phyloP scores from a whole-genome alignment of 768 basidiomycete genomes.

The Pulveroboletus sp. region DNA sequence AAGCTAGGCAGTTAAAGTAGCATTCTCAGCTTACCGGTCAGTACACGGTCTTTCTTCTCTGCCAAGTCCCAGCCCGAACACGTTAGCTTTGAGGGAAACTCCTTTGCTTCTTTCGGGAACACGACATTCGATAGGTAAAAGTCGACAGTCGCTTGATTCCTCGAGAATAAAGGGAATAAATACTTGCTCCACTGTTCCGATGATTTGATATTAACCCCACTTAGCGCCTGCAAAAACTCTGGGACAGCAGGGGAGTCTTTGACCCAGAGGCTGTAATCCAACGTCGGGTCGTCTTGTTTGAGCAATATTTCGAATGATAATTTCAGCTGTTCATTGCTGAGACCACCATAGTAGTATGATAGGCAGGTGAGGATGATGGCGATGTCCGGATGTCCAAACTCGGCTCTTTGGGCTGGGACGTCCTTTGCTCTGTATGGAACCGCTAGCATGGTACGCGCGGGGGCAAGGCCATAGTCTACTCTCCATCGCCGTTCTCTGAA shows the following conservation, averaged over 20 bases:
- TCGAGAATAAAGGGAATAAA: conserved; percentile 30
- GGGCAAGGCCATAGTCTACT: conserved; percentile 37
- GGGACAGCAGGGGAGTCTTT: conserved; percentile 17
- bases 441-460: conserved; percentile 31
- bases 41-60: conserved; percentile 11
- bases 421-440: conserved; percentile 40
- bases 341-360: conserved; percentile 36
- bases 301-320: conserved; percentile 28
- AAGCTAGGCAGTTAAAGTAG: rapidly evolving
- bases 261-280: conserved; percentile 34
- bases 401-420: conserved; percentile 34
- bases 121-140: conserved; percentile 37
- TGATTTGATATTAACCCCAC: conserved; percentile 30
- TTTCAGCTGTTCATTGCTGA: conserved; percentile 28
- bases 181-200: conserved; percentile 16
- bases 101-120: conserved; percentile 37
- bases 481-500: conserved; percentile 36
- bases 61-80: conserved; percentile 39
- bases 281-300: conserved; percentile 29
- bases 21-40: conserved; percentile 13
- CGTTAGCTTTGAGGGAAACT: conserved; percentile 32
- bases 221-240: conserved; percentile 7
- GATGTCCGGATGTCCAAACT: conserved; percentile 39
- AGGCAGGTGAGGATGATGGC: conserved; percentile 35
- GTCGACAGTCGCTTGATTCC: conserved; percentile 31